Evolutionary conservation across 1,284 basidiomycete genomes (phyloP).

Genomic region (Spongispora temasekensis): DNA sequence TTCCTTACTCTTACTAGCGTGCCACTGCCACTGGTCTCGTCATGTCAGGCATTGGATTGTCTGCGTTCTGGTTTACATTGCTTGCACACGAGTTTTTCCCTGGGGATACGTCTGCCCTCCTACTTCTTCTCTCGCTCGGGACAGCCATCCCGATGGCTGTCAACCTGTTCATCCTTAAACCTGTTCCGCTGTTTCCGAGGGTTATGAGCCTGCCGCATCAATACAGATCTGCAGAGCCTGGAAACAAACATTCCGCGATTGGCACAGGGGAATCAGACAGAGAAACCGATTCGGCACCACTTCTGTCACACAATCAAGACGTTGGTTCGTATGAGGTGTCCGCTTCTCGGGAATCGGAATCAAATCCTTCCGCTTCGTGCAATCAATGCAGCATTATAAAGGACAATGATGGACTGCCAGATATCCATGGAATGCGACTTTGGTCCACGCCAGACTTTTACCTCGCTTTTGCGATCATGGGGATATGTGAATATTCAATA

Average conservation of each 20-base stretch:
- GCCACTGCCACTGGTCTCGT: slow-evolving; percentile 75
- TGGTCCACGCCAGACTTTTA: slow-evolving; percentile 65
- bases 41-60: slow-evolving; percentile 83
- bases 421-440: slow-evolving; percentile 53
- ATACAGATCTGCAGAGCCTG: too few relatives aligned
- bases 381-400: too few relatives aligned
- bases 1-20: slow-evolving; percentile 54
- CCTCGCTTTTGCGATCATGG: slow-evolving; percentile 70
- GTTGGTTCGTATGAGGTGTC: slow-evolving; percentile 8
- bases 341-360: slow-evolving; percentile 9
- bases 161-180: slow-evolving; percentile 63
- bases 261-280: slow-evolving; percentile 27
- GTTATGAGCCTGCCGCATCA: too few relatives aligned
- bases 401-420: slow-evolving; percentile 28
- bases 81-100: slow-evolving; percentile 67
- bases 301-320: slow-evolving; percentile 18
- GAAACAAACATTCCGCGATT: too few relatives aligned
- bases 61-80: slow-evolving; percentile 78
- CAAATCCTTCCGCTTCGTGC: slow-evolving; percentile 5
- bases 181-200: slow-evolving; percentile 55
- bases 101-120: slow-evolving; percentile 69
- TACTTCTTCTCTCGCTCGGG: slow-evolving; percentile 70
- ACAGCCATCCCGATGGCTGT: slow-evolving; percentile 69
- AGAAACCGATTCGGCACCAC: slow-evolving; percentile 14
- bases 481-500: slow-evolving; percentile 55